phyloP scores from a whole-genome alignment of 192 early-diverging fungal species.

The Coemansia sp. region DNA sequence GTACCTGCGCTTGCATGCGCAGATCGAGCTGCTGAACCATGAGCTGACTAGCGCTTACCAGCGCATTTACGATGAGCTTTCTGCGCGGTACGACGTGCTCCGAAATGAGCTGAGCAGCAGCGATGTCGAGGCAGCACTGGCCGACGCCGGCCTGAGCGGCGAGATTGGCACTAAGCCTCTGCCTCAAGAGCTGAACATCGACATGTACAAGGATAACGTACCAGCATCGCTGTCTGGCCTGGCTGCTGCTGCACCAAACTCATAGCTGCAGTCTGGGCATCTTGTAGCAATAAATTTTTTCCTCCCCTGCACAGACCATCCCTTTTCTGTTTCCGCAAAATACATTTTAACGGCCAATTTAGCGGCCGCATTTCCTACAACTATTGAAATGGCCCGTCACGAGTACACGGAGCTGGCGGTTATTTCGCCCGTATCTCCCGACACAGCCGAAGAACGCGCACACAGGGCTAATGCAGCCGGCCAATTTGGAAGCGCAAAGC shows the following conservation, averaged over 20 bases:
- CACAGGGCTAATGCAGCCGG: conserved; percentile 2
- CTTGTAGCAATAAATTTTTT: background rate
- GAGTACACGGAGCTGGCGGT: conserved; percentile 48
- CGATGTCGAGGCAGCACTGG: conserved; percentile 17
- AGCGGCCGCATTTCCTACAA: background rate
- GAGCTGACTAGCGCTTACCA: conserved; percentile 16
- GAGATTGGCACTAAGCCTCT: background rate
- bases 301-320: background rate
- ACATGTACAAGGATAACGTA: conserved; percentile 20
- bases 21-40: conserved; percentile 13
- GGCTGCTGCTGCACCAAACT: background rate
- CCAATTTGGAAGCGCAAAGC: background rate
- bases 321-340: too few relatives aligned
- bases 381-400: conserved; percentile 15
- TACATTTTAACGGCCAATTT: background rate
- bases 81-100: conserved; percentile 14
- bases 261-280: too few relatives aligned
- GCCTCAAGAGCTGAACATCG: conserved; percentile 15
- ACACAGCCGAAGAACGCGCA: conserved; percentile 8
- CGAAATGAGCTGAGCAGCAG: conserved; percentile 23
- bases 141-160: background rate
- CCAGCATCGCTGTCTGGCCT: background rate
- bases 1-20: conserved; percentile 26
- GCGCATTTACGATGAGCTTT: conserved; percentile 13
- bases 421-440: conserved; percentile 11